These are phyloP conservation scores for Moelleriella libera DNA, from an alignment of 2,329 filamentous ascomycete species.

Conservation along the genomic window DNA sequence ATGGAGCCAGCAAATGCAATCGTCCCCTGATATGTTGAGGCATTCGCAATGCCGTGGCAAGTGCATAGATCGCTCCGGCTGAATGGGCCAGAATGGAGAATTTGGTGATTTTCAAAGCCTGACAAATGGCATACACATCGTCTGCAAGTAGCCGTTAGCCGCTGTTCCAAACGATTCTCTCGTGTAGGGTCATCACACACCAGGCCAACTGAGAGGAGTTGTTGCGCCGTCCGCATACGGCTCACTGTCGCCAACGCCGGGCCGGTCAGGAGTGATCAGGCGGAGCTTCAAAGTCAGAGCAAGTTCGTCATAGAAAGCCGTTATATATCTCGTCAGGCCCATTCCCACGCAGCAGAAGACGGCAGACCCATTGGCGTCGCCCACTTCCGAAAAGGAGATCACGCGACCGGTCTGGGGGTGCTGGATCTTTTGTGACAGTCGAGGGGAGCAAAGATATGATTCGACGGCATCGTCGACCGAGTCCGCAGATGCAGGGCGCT, in stretches of 20 bases:
- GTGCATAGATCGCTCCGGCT: conserved; percentile 91
- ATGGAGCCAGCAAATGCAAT: conserved; percentile 87
- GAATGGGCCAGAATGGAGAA: conserved; percentile 96
- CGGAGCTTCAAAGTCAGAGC: conserved; percentile 77
- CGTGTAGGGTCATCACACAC: conserved; percentile 33
- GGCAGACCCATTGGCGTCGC: conserved; percentile 78
- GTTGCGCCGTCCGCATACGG: conserved; percentile 67
- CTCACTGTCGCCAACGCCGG: conserved; percentile 87
- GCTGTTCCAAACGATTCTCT: conserved; percentile 7
- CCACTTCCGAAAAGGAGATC: conserved; percentile 94
- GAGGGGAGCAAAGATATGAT: conserved; percentile 67
- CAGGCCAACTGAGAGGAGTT: conserved; percentile 86
- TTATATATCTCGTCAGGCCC: conserved; percentile 91
- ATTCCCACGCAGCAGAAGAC: conserved; percentile 97
- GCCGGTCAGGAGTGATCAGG: conserved; percentile 85
- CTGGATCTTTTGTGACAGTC: conserved; percentile 74
- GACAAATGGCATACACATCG: conserved; percentile 89
- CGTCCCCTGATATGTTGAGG: conserved; percentile 89
- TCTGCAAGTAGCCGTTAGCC: conserved; percentile 24
- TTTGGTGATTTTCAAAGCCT: conserved; percentile 80
- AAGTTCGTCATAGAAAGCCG: conserved; percentile 92
- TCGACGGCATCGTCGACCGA: conserved; percentile 82
- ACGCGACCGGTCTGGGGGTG: conserved; percentile 76
- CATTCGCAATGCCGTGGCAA: conserved; percentile 89
- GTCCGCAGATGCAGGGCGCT: conserved; percentile 65